Percentiles rank a stretch among this genome's conserved stretches.
phyloP scores from a whole-genome alignment of 257 asterid genomes.

The Gardenia jasminoides region DNA sequence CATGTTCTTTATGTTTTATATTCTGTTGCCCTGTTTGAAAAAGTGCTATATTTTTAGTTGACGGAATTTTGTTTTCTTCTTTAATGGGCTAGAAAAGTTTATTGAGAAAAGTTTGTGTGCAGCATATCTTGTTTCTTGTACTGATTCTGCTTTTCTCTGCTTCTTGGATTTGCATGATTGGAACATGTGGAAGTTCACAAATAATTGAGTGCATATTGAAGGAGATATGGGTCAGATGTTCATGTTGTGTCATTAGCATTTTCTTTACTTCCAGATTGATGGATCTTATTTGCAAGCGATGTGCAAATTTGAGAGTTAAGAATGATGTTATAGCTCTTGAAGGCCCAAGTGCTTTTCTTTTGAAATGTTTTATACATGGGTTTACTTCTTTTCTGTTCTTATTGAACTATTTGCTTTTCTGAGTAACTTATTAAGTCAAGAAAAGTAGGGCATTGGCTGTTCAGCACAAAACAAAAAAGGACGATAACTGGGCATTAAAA shows the following conservation, averaged over 20 bases:
- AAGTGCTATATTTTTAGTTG: background rate
- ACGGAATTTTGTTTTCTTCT: background rate
- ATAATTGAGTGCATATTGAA: background rate
- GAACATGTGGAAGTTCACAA: background rate
- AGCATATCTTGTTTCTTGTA: background rate
- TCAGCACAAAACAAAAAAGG: too few species aligned
- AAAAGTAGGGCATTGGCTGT: too few species aligned
- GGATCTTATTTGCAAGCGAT: background rate
- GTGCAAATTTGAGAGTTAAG: background rate
- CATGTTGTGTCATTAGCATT: background rate
- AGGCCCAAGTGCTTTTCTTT: background rate
- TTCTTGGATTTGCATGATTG: background rate
- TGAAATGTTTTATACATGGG: too few species aligned
- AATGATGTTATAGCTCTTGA: background rate
- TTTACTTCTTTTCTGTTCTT: too few species aligned
- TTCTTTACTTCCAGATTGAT: background rate
- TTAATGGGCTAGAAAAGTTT: background rate
- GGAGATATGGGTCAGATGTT: background rate
- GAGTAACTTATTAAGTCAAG: too few species aligned
- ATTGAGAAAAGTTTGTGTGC: too few species aligned
- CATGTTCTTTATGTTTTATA: background rate
- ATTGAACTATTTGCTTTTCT: too few species aligned
- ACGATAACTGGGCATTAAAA: too few species aligned
- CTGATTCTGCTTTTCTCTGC: background rate
- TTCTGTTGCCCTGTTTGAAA: background rate